phyloP scores from a whole-genome alignment of 225 moss, liverwort and hornwort species.

The Anthoceros angustus region DNA sequence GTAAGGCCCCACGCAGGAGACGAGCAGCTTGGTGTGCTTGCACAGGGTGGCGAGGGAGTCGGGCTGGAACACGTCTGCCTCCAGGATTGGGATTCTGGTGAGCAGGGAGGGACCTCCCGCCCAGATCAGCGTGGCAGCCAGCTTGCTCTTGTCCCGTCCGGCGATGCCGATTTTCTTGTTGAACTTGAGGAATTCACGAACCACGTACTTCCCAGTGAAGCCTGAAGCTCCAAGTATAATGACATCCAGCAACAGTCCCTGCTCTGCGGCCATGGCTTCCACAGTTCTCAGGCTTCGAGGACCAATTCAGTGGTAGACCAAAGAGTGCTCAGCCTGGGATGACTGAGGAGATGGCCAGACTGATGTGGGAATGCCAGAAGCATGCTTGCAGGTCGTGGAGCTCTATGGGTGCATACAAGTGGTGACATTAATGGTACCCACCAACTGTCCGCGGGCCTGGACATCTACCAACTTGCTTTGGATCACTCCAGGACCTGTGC shows the following conservation, averaged over 20 bases:
- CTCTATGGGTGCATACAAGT: too few relatives aligned
- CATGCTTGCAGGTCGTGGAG: too few relatives aligned
- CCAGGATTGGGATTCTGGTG: slow-evolving; percentile 1
- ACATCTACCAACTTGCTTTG: too few relatives aligned
- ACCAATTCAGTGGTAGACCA: not conserved
- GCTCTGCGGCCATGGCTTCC: not conserved
- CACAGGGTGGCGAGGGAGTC: slow-evolving; percentile 3
- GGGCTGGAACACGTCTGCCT: slow-evolving; percentile 4
- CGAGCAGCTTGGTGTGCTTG: slow-evolving; percentile 5
- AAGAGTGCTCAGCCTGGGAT: too few relatives aligned
- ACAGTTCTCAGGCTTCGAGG: not conserved
- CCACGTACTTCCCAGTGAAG: slow-evolving; percentile 9
- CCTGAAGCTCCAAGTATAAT: slow-evolving; percentile 4
- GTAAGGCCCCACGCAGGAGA: slow-evolving; percentile 8
- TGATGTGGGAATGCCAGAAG: too few relatives aligned
- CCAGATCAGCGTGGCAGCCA: slow-evolving; percentile 1
- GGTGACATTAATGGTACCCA: too few relatives aligned
- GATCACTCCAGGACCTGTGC: too few relatives aligned
- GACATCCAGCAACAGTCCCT: slow-evolving; percentile 1
- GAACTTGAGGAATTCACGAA: slow-evolving; percentile 10
- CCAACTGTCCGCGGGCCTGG: too few relatives aligned
- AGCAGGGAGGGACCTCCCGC: slow-evolving; percentile 2
- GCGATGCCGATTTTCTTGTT: slow-evolving; percentile 3
- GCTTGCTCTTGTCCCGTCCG: slow-evolving; percentile 4
- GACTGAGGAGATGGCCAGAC: too few relatives aligned